phyloP scores from a whole-genome alignment of 331 rosid species.

The Quercus tomentella region DNA sequence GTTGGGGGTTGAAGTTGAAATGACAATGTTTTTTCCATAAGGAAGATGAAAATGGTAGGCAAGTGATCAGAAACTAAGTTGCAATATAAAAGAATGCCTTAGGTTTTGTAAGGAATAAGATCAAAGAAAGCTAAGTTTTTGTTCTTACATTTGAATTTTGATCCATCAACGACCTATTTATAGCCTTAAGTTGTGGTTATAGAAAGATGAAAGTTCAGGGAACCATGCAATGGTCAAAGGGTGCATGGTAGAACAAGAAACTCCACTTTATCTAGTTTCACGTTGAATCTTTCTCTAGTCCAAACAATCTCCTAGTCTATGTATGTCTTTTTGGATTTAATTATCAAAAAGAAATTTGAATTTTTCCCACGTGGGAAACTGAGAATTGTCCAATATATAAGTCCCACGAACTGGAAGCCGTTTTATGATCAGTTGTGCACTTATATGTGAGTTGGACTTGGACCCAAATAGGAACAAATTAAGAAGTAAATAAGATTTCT shows the following conservation, averaged over 20 bases:
- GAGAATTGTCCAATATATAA: too few relatives aligned
- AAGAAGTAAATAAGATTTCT: too few relatives aligned
- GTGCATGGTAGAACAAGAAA: background rate
- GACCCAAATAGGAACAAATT: too few relatives aligned
- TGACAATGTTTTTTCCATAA: background rate
- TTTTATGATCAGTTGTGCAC: too few relatives aligned
- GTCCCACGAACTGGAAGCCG: too few relatives aligned
- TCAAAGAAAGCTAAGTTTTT: background rate
- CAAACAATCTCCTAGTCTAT: too few relatives aligned
- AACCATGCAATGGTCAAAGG: background rate
- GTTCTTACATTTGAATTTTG: background rate
- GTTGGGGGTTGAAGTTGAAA: constrained; percentile 5
- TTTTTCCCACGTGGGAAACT: too few relatives aligned
- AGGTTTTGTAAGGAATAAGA: background rate
- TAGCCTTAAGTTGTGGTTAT: background rate
- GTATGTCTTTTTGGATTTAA: too few relatives aligned
- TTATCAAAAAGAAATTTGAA: too few relatives aligned
- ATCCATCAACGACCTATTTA: background rate
- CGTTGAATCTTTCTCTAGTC: background rate
- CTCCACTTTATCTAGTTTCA: background rate
- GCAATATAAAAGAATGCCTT: background rate
- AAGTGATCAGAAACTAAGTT: background rate
- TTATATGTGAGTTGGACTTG: too few relatives aligned
- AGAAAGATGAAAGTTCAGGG: background rate
- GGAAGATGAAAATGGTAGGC: background rate